A percentile compares a stretch with the other conserved stretches of the same genome.
Conservation (phyloP, 805 yeast species). For the Cyberlindnera xylosilytica region DNA sequence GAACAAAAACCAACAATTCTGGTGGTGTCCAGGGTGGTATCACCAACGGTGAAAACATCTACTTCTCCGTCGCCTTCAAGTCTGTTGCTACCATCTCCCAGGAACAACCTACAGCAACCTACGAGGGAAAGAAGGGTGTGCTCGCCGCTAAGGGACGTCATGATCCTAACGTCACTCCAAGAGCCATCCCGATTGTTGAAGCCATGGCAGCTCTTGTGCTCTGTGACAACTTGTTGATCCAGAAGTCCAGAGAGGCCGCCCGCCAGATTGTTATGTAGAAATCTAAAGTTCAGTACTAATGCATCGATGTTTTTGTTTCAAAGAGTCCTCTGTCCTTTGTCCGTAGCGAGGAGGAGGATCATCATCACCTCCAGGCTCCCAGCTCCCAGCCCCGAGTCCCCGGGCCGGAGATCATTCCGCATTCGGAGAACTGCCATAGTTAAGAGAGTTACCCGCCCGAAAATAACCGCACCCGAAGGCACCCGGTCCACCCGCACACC, state of each 20-base stretch:
- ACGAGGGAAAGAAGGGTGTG: conserved; percentile 84
- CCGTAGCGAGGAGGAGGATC: no score
- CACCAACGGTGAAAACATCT: conserved; percentile 91
- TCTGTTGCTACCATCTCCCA: conserved; percentile 97
- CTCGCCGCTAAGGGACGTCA: conserved; percentile 97
- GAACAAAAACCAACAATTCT: conserved; percentile 86
- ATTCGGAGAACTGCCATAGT: conserved; percentile 1
- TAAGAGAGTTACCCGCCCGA: conserved; percentile 2
- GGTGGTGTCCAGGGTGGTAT: conserved; percentile 99
- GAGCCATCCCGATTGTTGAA: conserved; percentile 98
- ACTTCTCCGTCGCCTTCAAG: conserved; percentile 94
- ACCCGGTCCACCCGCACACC: conserved; percentile 7
- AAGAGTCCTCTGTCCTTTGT: no score
- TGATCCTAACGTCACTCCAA: conserved; percentile 97
- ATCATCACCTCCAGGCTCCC: no score
- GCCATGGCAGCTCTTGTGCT: conserved; percentile 96
- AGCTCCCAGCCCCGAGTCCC: neutral
- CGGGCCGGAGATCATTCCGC: neutral
- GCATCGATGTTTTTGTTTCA: neutral
- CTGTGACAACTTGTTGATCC: conserved; percentile 82
- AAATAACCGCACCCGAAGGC: conserved; percentile 1
- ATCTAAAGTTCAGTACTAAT: neutral
- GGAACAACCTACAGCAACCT: conserved; percentile 84
- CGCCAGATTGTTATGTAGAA: conserved; percentile 26
- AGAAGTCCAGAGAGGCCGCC: conserved; percentile 75